A percentile compares a stretch with the other conserved stretches of the same genome.
These are phyloP conservation scores for Lavandula angustifolia DNA, from an alignment of 257 asterid species.

Conservation along the genomic window DNA sequence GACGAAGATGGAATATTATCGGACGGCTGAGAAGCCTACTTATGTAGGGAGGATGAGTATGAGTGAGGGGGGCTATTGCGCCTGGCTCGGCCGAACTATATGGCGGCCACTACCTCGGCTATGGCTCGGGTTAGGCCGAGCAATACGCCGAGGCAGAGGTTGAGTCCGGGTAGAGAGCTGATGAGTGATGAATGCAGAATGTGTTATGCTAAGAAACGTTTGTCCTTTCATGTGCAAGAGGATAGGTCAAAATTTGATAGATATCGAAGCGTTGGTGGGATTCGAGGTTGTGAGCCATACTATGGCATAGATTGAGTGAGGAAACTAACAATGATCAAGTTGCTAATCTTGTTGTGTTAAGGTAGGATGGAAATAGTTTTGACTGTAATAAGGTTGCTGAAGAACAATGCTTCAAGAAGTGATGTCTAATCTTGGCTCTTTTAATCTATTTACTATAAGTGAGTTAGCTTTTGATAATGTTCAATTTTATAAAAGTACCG, in stretches of 20 bases:
- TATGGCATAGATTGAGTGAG: slow-evolving; percentile 33
- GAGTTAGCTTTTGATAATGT: too few species aligned
- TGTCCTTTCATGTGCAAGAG: slow-evolving; percentile 44
- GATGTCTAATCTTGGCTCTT: not conserved
- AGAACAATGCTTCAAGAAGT: not conserved
- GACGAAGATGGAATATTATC: too few species aligned
- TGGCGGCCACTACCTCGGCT: slow-evolving; percentile 81
- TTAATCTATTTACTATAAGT: too few species aligned
- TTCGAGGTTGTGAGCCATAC: slow-evolving; percentile 22
- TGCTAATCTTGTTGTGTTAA: too few species aligned
- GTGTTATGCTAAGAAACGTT: slow-evolving; percentile 63
- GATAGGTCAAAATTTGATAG: slow-evolving; percentile 1
- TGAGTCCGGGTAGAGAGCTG: slow-evolving; percentile 54
- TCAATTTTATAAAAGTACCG: too few species aligned
- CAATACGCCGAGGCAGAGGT: slow-evolving; percentile 65
- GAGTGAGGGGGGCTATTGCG: slow-evolving; percentile 38
- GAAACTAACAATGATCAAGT: too few species aligned
- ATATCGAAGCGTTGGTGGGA: not conserved
- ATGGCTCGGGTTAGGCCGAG: slow-evolving; percentile 64
- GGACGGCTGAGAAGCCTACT: too few species aligned
- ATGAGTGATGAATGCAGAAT: too few species aligned
- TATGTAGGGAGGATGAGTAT: slow-evolving; percentile 36
- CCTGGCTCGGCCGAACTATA: slow-evolving; percentile 53
- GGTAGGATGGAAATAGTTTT: slow-evolving; percentile 14
- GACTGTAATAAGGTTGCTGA: slow-evolving; percentile 11